Base-by-base conservation (phyloP, 2,329 filamentous ascomycete species). In the Penicillium sp. region DNA sequence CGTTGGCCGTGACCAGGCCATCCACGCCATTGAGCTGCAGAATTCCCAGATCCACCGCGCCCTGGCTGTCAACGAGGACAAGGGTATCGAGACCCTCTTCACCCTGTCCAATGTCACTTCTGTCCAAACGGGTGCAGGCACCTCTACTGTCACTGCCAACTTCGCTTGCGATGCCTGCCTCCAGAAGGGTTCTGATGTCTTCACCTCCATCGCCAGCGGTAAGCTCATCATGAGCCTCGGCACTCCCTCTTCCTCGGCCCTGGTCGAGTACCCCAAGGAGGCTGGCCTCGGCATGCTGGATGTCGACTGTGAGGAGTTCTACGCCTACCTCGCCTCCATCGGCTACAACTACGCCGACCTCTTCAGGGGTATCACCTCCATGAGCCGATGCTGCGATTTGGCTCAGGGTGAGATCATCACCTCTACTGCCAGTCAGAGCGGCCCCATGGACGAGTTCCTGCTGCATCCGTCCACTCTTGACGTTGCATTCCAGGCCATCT, bases 1-100 rank as follows among this genome's bases (percentile, higher is more conserved):
- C 8, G 46, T 61, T 2, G 52, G 47, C 1, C 41, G 50, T 10
- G 29, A 23, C 10, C 43, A 55, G 19, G 7, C 12, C 17, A 10
- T 61, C 8, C 55, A 45, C 10, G 29, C 47, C 17, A 33, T 61
- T 2, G 56, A 58, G 2, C 31, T 58, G 8, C 17, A 37, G 13
- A 42, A 58, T 2, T 43, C 58, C 9, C 13, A 21, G 19, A 43
- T 43, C 23, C 19, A 43, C 23, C 41, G 41, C 12, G 41, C 41
- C 37, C 37, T 38, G 37, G 37, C 17, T 38, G 17, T 38, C 37
- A 38, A 19, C 17, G 37, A 38, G 17, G 37, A 38, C 37, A 38
- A 38, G n/a, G 8, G 37, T 38, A 38, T 38, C 17, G 37, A 38
- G 17, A 38, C 37, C 3, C 37, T 38, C 37, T 38, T 38, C 37